A percentile compares a stretch with the other conserved stretches of the same genome.
phyloP scores from a whole-genome alignment of 371 early-diverging fungal genomes.

The Apophysomyces variabilis region DNA sequence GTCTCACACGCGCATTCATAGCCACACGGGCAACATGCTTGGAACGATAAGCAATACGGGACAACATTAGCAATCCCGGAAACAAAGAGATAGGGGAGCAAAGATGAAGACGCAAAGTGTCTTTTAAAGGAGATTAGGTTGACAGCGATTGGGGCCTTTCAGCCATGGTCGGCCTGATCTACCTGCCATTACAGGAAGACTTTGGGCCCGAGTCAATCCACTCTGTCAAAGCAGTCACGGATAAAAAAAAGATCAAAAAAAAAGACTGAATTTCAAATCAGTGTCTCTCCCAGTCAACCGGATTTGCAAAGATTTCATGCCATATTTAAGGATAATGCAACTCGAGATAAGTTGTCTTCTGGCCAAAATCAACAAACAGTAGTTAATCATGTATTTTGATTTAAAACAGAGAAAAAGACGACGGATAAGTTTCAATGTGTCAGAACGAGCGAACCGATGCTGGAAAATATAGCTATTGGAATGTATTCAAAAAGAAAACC shows the following conservation, averaged over 20 bases:
- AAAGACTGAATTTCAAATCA: conserved; percentile 1
- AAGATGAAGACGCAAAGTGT: conserved; percentile 8
- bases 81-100: conserved; percentile 18
- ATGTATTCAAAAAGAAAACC: too few species aligned
- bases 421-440: too few species aligned
- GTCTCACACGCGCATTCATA: conserved; percentile 17
- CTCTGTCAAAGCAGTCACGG: conserved; percentile 48
- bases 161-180: conserved; percentile 33
- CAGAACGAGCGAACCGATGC: too few species aligned
- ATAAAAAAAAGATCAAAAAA: conserved; percentile 15
- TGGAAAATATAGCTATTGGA: too few species aligned
- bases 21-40: conserved; percentile 17
- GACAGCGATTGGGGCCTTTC: conserved; percentile 18
- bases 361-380: too few species aligned
- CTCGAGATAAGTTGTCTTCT: too few species aligned
- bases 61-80: conserved; percentile 29
- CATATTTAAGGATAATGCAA: too few species aligned
- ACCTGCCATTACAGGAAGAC: conserved; percentile 45
- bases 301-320: too few species aligned
- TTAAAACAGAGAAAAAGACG: too few species aligned
- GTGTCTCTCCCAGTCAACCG: too few species aligned
- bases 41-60: conserved; percentile 39
- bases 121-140: conserved; percentile 21
- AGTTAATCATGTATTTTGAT: too few species aligned
- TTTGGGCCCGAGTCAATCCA: conserved; percentile 42